Base-by-base conservation (phyloP, 2,329 filamentous ascomycete species). In the Emergomyces pasteurianus region DNA sequence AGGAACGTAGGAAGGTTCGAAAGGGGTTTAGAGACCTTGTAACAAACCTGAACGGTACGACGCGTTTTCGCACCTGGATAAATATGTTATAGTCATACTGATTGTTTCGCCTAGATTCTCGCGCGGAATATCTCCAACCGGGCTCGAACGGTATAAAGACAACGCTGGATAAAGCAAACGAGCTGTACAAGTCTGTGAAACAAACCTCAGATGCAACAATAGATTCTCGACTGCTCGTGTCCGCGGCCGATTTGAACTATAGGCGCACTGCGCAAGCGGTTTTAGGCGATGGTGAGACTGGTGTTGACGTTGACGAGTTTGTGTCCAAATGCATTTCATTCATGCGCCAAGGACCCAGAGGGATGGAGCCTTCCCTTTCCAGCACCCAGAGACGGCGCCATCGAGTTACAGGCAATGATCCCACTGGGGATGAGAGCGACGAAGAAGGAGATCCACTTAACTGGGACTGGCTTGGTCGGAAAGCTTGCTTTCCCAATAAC, bases 121-220 rank as follows among this genome's bases (percentile, higher is more conserved):
- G 83, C 58, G 83, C 88, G 63, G 87, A 92, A 67, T 88, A 85
- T 63, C 74, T 95, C 28, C 81, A 85, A 65, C 79, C 81, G 0
- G 83, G 84, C 43, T 88, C 86, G 9, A 78, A 80, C 28, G 84
- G 85, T 1, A 77, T 96, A 18, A 78, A 82, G 61, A 79, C 87
- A 10, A 84, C 85, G 1, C 77, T 97, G 28, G 73, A 82, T 28
- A 81, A 82, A 64, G 86, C 88, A 18, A 86, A 94, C 66, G 73
- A 79, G 42, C 75, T 86, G 16, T 86, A 87, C 63, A 79, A 80
- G 60, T 80, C 84, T 66, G 87, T 95, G 63, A 89, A 88, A 68
- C 92, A 96, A 76, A 96, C 94, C 0, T 85, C 86, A 1, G 94
- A 97, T 72, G 94, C 94, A 0, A 89, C 88, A 0, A 86, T 95